Evolutionary conservation across 805 yeast genomes (phyloP), one percentile per base, ranked within the genome.

Genomic region (Candida khao-thaluensis): DNA sequence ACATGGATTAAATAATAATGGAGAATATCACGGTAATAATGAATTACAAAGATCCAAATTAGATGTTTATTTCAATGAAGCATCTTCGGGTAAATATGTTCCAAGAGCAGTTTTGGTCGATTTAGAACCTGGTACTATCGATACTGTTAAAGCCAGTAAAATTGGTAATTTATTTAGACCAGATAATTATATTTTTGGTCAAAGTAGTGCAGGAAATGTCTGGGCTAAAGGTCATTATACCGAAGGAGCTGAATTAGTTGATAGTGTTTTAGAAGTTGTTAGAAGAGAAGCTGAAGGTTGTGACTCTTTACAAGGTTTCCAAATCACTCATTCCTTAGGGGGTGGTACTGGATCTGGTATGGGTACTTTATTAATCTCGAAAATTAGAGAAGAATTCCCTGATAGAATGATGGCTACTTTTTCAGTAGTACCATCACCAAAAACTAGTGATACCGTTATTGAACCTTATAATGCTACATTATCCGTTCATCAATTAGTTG

Each of bases 171-270:
- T 89, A 50, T 89, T 87, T 66, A 84, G 96, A 67, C 96, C 96
- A 21, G 96, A 89, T 61, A 88, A 88, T 69, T 81, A 79, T 55
- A 84, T 89, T 48, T 85, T 79, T 57, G 96, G 96, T 35, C 95
- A 87, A 64, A 79, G 90, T 20, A 85, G 95, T 18, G 96, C 96
- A 1, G 96, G 96, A 54, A 89, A 89, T 58, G 95, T 86, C 54
- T 89, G 96, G 96, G 96, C 96, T 40, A 89, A 88, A 64, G 96
- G 96, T 59, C 93, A 85, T 69, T 89, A 89, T 72, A 89, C 96
- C 26, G 96, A 89, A 66, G 96, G 96, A 54, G 95, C 96, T 4
- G 96, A 89, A 71, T 74, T 89, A 50, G 90, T 86, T 30, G 96
- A 89, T 57, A 77, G 88, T 17, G 95, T 89, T 15, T 66, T 89